A percentile compares a stretch with the other conserved stretches of the same genome.
Conservation (phyloP, 2,329 filamentous ascomycete species). For the Nemania abortiva region DNA sequence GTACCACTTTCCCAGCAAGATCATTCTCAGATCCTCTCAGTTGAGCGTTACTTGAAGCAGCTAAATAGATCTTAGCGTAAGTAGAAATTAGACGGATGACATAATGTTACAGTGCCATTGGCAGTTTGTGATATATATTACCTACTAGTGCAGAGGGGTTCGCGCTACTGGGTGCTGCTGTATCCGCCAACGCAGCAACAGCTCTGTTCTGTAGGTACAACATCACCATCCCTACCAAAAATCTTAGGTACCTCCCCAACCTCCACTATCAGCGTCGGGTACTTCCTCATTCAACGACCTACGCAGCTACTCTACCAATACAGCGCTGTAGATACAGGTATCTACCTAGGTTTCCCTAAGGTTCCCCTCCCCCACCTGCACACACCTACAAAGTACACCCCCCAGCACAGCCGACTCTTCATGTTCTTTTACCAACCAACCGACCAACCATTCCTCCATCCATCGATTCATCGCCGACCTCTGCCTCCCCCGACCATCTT, state of each 20-base stretch:
- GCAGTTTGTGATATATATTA: background rate
- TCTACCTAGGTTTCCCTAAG: constrained; percentile 1
- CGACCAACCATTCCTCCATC: constrained; percentile 27
- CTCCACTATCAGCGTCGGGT: background rate
- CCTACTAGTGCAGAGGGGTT: constrained; percentile 20
- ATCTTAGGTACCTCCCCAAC: background rate
- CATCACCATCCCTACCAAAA: background rate
- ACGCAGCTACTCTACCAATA: background rate
- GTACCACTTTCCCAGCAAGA: background rate
- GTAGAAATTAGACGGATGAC: constrained; percentile 18
- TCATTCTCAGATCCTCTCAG: background rate
- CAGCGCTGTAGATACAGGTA: background rate
- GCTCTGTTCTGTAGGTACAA: background rate
- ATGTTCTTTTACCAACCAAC: constrained; percentile 35
- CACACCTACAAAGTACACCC: constrained; percentile 30
- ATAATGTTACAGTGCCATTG: constrained; percentile 6
- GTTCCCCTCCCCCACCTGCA: constrained; percentile 40
- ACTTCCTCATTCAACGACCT: background rate
- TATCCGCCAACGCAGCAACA: constrained; percentile 4
- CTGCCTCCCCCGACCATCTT: constrained; percentile 25
- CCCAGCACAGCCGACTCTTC: constrained; percentile 34
- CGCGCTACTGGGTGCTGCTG: constrained; percentile 2
- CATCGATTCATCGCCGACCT: constrained; percentile 22
- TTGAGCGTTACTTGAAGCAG: background rate
- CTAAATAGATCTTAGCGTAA: background rate